phyloP scores from a whole-genome alignment of 768 basidiomycete genomes.

The Suillus ampliporus region DNA sequence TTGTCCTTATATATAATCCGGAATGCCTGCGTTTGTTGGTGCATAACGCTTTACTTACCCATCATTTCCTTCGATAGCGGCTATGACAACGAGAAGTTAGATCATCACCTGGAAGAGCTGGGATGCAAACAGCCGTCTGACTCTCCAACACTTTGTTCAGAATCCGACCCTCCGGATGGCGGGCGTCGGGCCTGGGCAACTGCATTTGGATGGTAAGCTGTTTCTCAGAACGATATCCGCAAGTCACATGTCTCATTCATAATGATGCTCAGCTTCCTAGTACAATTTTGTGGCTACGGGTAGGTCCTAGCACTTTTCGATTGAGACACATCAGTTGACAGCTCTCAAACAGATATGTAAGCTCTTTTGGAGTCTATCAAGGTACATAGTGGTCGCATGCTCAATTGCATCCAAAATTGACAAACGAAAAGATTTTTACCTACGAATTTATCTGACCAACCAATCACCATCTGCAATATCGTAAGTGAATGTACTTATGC shows the following conservation, averaged over 20 bases:
- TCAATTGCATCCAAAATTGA: conserved; percentile 11
- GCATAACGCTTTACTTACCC: background rate
- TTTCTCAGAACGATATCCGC: background rate
- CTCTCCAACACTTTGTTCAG: background rate
- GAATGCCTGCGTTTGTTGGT: background rate
- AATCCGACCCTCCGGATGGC: conserved; percentile 10
- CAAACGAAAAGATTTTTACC: conserved; percentile 36
- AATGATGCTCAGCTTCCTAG: conserved; percentile 20
- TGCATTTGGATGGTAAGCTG: conserved; percentile 16
- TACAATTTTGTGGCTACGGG: conserved; percentile 36
- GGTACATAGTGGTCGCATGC: conserved; percentile 14
- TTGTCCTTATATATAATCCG: background rate
- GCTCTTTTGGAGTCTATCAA: conserved; percentile 41
- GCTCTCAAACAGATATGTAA: conserved; percentile 23
- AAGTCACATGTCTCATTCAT: background rate
- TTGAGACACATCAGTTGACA: background rate
- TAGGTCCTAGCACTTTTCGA: conserved; percentile 5
- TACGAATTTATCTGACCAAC: conserved; percentile 35
- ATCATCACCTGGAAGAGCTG: conserved; percentile 3
- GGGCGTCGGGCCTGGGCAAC: conserved; percentile 17
- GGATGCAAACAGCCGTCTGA: background rate
- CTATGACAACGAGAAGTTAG: background rate
- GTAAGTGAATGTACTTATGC: conserved; percentile 20
- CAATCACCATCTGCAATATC: conserved; percentile 34
- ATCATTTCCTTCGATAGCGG: background rate